phyloP scores from a whole-genome alignment of 495 filamentous ascomycete genomes.

The Penicillium lagena region DNA sequence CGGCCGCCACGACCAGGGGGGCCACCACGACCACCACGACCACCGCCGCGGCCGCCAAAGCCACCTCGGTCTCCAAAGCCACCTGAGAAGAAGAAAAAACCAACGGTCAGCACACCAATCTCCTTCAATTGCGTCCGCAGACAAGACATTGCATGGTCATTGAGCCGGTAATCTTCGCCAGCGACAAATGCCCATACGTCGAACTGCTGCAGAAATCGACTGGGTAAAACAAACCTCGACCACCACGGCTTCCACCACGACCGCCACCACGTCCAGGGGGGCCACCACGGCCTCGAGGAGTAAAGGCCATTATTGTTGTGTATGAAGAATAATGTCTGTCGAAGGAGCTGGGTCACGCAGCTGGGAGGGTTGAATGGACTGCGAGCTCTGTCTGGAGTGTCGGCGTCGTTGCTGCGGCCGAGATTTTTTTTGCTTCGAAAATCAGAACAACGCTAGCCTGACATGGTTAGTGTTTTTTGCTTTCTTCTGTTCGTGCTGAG shows the following conservation, averaged over 20 bases:
- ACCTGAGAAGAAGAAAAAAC: conserved; percentile 5
- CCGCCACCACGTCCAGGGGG: conserved; percentile 20
- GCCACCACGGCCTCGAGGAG: conserved; percentile 32
- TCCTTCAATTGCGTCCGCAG: neutral
- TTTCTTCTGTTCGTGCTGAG: conserved; percentile 23
- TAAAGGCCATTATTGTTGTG: conserved; percentile 34
- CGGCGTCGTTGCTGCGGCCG: conserved; percentile 18
- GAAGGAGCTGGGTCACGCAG: conserved; percentile 13
- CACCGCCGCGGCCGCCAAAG: conserved; percentile 20
- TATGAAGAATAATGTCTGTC: conserved; percentile 5
- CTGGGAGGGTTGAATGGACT: conserved; percentile 16
- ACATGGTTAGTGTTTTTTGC: conserved; percentile 15
- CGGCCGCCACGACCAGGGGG: conserved; percentile 22
- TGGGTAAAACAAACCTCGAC: conserved; percentile 17
- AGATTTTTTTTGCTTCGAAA: conserved; percentile 46
- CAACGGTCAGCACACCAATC: conserved; percentile 3
- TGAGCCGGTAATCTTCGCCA: neutral
- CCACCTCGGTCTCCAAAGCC: conserved; percentile 7
- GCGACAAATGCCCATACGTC: neutral
- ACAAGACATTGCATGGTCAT: neutral
- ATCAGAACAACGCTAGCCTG: conserved; percentile 34
- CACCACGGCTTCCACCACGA: conserved; percentile 16
- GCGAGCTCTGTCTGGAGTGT: conserved; percentile 7
- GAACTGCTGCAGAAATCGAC: conserved; percentile 1
- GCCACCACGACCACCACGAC: conserved; percentile 13